A percentile compares a stretch with the other conserved stretches of the same genome.
Evolutionary conservation across 1,139 yeast species (phyloP).

Genomic region (Debaryomyces sp.): DNA sequence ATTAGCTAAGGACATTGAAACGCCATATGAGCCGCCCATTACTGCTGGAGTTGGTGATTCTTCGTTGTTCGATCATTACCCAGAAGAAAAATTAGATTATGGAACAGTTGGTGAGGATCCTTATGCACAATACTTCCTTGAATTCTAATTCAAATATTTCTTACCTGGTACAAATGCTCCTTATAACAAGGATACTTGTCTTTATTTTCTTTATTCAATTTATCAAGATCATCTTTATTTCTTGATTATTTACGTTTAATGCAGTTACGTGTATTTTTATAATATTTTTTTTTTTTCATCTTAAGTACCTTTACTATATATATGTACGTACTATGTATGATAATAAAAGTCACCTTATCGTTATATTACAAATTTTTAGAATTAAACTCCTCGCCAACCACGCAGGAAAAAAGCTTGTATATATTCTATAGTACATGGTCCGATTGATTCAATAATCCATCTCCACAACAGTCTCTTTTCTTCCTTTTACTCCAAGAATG

Average conservation of each 20-base stretch:
- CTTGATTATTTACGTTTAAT: not conserved
- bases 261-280: constrained; percentile 6
- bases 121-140: constrained; percentile 51
- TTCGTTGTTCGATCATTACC: constrained; percentile 62
- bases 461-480: not conserved
- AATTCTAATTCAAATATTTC: constrained; percentile 45
- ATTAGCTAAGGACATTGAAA: constrained; percentile 58
- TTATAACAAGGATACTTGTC: not conserved
- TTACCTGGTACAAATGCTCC: not conserved
- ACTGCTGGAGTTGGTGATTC: constrained; percentile 65
- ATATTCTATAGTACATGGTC: constrained; percentile 9
- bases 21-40: constrained; percentile 66
- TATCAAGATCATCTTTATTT: not conserved
- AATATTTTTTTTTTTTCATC: not conserved
- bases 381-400: not conserved
- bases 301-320: not conserved
- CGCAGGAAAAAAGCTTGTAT: not conserved
- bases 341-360: not conserved
- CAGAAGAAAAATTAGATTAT: constrained; percentile 60
- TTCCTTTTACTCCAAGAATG: not conserved
- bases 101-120: constrained; percentile 54
- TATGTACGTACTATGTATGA: not conserved
- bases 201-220: not conserved
- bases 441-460: not conserved
- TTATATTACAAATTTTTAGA: constrained; percentile 3